Evolutionary conservation across 2,329 filamentous ascomycete species (phyloP).

Genomic region (Lecanicillium sp.): DNA sequence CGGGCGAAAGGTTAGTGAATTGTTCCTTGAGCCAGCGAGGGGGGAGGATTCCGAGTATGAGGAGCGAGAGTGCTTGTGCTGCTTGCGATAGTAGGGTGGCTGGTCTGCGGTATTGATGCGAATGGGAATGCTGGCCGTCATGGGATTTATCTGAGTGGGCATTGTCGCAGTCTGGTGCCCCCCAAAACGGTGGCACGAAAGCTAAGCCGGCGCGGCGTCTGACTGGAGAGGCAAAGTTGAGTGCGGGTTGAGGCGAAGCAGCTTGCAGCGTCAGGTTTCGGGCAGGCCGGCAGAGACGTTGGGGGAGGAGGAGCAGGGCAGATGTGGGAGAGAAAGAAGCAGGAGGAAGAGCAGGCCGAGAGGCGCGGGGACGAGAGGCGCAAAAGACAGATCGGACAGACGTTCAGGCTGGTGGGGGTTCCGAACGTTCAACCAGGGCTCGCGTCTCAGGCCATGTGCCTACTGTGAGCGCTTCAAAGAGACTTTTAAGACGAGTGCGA

Average conservation of each 20-base stretch:
- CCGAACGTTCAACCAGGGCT: conserved; percentile 12
- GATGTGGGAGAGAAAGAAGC: not conserved
- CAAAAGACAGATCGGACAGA: conserved; percentile 1
- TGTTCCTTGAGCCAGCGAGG: conserved; percentile 48
- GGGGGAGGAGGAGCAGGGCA: not conserved
- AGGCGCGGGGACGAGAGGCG: conserved; percentile 2
- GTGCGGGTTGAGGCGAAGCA: not conserved
- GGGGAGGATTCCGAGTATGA: conserved; percentile 57
- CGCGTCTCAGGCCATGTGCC: conserved; percentile 13
- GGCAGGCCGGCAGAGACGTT: not conserved
- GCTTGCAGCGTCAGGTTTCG: no score
- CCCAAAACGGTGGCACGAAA: conserved; percentile 7
- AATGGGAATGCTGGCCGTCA: conserved; percentile 33
- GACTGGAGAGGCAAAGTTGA: not conserved
- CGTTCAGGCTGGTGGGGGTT: conserved; percentile 7
- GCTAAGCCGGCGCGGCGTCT: not conserved
- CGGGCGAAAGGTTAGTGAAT: conserved; percentile 55
- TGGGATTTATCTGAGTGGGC: conserved; percentile 35
- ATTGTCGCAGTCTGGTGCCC: conserved; percentile 21
- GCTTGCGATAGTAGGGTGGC: conserved; percentile 31
- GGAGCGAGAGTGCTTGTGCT: conserved; percentile 56
- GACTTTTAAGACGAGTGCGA: not conserved
- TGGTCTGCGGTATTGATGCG: conserved; percentile 30
- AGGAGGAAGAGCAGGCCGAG: not conserved
- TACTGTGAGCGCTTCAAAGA: not conserved